Conservation (phyloP, 2,329 filamentous ascomycete species). For the Cercospora zeae-maydis region DNA sequence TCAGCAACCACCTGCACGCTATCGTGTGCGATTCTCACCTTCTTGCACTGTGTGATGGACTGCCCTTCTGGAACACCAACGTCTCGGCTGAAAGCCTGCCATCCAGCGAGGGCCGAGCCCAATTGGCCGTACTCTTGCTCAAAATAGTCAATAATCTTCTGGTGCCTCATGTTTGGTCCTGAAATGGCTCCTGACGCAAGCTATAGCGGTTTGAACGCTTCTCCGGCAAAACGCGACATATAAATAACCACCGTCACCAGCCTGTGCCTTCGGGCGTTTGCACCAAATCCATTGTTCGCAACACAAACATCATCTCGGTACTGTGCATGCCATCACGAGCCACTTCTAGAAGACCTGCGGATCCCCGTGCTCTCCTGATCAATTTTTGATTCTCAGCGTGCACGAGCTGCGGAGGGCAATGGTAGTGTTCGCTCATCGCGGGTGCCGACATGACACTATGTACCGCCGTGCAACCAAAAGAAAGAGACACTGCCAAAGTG, state of each 20-base stretch:
- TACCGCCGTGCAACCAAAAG: background rate
- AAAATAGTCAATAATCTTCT: conserved; percentile 11
- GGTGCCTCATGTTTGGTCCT: background rate
- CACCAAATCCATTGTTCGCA: background rate
- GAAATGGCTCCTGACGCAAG: background rate
- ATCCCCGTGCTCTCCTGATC: background rate
- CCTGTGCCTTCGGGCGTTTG: background rate
- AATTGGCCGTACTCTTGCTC: conserved; percentile 6
- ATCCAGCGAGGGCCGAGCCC: background rate
- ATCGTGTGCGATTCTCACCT: conserved; percentile 10
- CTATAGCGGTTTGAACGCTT: background rate
- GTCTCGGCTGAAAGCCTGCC: conserved; percentile 25
- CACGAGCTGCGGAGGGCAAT: background rate
- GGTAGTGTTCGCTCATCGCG: background rate
- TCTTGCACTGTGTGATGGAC: conserved; percentile 25
- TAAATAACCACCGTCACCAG: background rate
- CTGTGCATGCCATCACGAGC: background rate
- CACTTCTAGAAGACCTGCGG: background rate
- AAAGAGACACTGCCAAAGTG: background rate
- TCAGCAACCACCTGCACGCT: background rate
- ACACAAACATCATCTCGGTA: background rate
- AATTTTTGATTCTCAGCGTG: background rate
- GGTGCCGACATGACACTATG: background rate
- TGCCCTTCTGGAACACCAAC: conserved; percentile 13
- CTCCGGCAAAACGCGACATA: background rate